phyloP scores from a whole-genome alignment of 2,329 filamentous ascomycete genomes.

The Calonectria leucothoes region DNA sequence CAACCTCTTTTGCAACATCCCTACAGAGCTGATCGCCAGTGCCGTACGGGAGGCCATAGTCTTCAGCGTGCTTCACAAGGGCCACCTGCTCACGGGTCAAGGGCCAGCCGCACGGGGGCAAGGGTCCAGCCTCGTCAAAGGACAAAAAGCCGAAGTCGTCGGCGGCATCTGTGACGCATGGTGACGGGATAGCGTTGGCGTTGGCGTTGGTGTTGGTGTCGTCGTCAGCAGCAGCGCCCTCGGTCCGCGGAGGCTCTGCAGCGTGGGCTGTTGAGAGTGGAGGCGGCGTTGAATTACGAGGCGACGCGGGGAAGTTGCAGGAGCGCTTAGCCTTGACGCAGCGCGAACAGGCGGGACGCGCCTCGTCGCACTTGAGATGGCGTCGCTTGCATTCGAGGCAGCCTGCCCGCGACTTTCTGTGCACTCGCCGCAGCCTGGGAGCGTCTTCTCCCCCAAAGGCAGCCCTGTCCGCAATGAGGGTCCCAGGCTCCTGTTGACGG shows the following conservation, averaged over 20 bases:
- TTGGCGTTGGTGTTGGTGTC: background rate
- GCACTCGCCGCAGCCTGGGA: constrained; percentile 45
- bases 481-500: background rate
- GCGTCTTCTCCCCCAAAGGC: background rate
- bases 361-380: constrained; percentile 55
- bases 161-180: background rate
- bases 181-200: background rate
- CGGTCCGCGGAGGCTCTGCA: background rate
- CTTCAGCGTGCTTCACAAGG: background rate
- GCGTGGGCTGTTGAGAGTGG: background rate
- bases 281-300: background rate
- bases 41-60: background rate
- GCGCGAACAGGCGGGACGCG: constrained; percentile 3
- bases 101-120: constrained; percentile 4
- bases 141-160: constrained; percentile 1
- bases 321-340: background rate
- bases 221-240: background rate
- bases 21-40: background rate
- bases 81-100: constrained; percentile 12
- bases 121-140: background rate
- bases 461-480: background rate
- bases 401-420: constrained; percentile 54
- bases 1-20: background rate
- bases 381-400: constrained; percentile 55
- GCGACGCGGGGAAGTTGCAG: background rate